Base-by-base conservation (phyloP, 73 alveolate species). In the Urostyla sp. region DNA sequence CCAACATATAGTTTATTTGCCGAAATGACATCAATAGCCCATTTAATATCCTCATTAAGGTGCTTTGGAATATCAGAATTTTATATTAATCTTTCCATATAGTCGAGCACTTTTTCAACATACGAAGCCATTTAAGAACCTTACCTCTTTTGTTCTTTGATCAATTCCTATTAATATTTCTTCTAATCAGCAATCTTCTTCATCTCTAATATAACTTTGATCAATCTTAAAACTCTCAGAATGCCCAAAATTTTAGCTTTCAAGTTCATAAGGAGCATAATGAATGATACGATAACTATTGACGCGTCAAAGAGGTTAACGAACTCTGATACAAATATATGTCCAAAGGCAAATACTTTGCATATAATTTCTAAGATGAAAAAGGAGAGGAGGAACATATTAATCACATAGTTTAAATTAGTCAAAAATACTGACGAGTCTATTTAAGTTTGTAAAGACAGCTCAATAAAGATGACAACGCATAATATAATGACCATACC, bases 151-250 rank as follows among this genome's bases (percentile, higher is more conserved):
- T 90, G 58, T 56, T 90, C 89, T 50, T 67, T 90, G 44, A 85
- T 85, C 60, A 59, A 27, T 34, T 85, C 93, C 43, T 59, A 51
- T 53, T 84, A 24, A 31, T 58, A 88, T 63, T 76, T 85, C 53
- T 80, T 89, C 46, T 67, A 88, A 60, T 89, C 96, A 0, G 93
- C 90, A 0, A 78, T 91, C 30, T 72, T 74, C 50, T 87, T 75
- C 91, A 89, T 76, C 28, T 83, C 91, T n/a, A 89, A 84, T n/a
- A 89, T 75, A 2, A 89, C 96, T 40, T 81, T 85, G 37, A 85
- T 76, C 24, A 85, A 74, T 50, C 93, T 56, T 36, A 85, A 60
- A 18, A 85, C 89, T 66, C 93, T 85, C 26, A 85, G 48, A 21
- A 85, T 72, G 13, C 89, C 93, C 4, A 85, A 26, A 0, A 86